These are phyloP conservation scores for Brassica rapa DNA, from an alignment of 345 rosid genomes.

Conservation along the genomic window DNA sequence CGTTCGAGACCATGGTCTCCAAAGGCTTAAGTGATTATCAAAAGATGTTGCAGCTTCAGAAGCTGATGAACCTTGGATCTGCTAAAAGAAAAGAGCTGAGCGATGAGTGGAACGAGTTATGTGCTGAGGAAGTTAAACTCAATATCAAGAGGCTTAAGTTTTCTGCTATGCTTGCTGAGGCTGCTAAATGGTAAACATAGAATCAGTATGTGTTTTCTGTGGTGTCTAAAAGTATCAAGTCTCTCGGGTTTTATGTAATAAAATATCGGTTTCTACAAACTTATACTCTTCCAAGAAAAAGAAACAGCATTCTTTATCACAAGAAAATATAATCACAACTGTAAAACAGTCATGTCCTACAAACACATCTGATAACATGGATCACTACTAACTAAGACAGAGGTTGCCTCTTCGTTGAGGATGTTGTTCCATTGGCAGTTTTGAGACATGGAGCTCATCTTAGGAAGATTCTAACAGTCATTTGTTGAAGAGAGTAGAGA, in stretches of 20 bases:
- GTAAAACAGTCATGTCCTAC: too few relatives aligned
- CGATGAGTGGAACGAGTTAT: conserved; percentile 22
- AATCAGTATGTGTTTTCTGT: background rate
- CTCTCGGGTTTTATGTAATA: background rate
- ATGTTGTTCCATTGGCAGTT: too few relatives aligned
- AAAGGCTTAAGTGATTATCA: conserved; percentile 25
- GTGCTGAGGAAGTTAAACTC: background rate
- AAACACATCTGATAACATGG: too few relatives aligned
- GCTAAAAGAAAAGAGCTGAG: conserved; percentile 20
- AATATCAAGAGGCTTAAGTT: conserved; percentile 11
- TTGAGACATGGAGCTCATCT: too few relatives aligned
- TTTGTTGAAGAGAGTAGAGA: too few relatives aligned
- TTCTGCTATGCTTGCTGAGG: conserved; percentile 26
- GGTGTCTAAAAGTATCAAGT: background rate
- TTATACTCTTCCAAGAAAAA: too few relatives aligned
- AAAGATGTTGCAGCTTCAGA: conserved; percentile 11
- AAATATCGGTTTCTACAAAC: too few relatives aligned
- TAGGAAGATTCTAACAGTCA: too few relatives aligned
- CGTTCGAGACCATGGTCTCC: conserved; percentile 22
- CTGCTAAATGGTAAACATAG: background rate
- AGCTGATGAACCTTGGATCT: conserved; percentile 19
- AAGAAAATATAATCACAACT: too few relatives aligned
- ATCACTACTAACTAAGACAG: too few relatives aligned
- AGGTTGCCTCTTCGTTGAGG: too few relatives aligned
- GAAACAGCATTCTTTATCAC: too few relatives aligned